Percentiles rank a stretch among this genome's conserved stretches.
Evolutionary conservation across 2,329 filamentous ascomycete species (phyloP).

Genomic region (Penicillium sp.): DNA sequence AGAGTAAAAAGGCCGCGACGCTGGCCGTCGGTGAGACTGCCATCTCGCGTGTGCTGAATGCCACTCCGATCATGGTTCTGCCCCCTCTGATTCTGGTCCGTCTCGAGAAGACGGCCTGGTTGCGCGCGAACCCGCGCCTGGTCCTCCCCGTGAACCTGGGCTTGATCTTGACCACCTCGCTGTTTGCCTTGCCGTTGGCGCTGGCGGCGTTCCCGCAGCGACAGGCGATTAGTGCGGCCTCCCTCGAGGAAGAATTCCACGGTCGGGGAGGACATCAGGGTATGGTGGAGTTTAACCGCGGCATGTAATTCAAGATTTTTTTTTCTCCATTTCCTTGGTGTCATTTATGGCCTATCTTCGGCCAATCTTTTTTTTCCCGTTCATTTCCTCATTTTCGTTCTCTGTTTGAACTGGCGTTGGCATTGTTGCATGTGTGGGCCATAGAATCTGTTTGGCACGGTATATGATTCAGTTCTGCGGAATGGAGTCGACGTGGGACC

Average conservation of each 20-base stretch:
- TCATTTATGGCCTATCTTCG: too few species aligned
- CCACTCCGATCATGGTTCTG: conserved; percentile 94
- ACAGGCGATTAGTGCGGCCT: conserved; percentile 69
- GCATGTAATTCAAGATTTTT: conserved; percentile 55
- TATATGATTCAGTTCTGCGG: too few species aligned
- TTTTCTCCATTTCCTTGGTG: too few species aligned
- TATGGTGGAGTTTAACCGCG: conserved; percentile 92
- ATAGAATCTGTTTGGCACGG: too few species aligned
- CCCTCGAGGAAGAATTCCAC: conserved; percentile 80
- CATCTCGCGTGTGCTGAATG: conserved; percentile 82
- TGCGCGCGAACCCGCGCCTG: conserved; percentile 68
- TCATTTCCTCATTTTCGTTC: too few species aligned
- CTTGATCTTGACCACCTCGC: conserved; percentile 77
- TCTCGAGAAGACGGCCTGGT: conserved; percentile 77
- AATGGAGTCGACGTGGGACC: too few species aligned
- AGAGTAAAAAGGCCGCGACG: conserved; percentile 79
- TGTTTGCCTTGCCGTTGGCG: conserved; percentile 83
- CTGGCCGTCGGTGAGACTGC: conserved; percentile 92
- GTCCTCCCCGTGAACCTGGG: conserved; percentile 79
- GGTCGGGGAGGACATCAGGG: conserved; percentile 70
- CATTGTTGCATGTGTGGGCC: too few species aligned
- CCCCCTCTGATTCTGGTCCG: conserved; percentile 80
- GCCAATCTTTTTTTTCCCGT: too few species aligned
- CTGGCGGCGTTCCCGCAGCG: conserved; percentile 88
- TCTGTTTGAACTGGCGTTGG: too few species aligned